Evolutionary conservation across 1,139 yeast genomes (phyloP).

Genomic region (Meyerozyma carpophila): DNA sequence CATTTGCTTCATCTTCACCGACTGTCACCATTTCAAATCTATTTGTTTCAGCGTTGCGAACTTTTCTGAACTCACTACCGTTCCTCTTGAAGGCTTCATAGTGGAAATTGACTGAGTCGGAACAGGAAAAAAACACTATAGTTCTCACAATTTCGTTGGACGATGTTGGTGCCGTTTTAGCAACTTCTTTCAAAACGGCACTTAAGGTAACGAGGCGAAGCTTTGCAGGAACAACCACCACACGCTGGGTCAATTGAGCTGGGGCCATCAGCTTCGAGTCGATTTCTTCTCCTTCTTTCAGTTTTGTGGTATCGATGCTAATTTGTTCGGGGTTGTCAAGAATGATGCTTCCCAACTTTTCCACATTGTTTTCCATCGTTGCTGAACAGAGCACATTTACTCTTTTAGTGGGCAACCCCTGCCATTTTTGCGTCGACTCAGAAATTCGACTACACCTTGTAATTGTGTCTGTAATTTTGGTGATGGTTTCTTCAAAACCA

Average conservation of each 20-base stretch:
- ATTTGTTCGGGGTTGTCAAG: conserved; percentile 69
- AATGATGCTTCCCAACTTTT: conserved; percentile 73
- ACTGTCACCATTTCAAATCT: conserved; percentile 15
- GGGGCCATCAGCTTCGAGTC: conserved; percentile 53
- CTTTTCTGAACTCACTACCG: conserved; percentile 38
- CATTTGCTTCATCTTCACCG: conserved; percentile 10
- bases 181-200: conserved; percentile 52
- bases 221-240: conserved; percentile 85
- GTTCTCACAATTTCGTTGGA: conserved; percentile 39
- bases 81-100: conserved; percentile 63
- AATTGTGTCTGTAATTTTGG: conserved; percentile 62
- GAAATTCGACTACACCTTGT: conserved; percentile 38
- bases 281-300: conserved; percentile 8
- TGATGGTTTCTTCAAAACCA: conserved; percentile 91
- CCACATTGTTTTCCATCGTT: conserved; percentile 77
- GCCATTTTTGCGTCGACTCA: conserved; percentile 36
- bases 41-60: conserved; percentile 20
- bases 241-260: conserved; percentile 78
- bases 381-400: conserved; percentile 90
- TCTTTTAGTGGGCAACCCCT: conserved; percentile 61
- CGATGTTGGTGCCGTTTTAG: conserved; percentile 19
- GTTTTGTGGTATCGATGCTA: conserved; percentile 20
- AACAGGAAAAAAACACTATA: conserved; percentile 85
- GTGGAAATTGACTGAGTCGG: conserved; percentile 93
- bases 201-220: conserved; percentile 77